Evolutionary conservation across 768 basidiomycete species (phyloP).

Genomic region (Boletus sp.): DNA sequence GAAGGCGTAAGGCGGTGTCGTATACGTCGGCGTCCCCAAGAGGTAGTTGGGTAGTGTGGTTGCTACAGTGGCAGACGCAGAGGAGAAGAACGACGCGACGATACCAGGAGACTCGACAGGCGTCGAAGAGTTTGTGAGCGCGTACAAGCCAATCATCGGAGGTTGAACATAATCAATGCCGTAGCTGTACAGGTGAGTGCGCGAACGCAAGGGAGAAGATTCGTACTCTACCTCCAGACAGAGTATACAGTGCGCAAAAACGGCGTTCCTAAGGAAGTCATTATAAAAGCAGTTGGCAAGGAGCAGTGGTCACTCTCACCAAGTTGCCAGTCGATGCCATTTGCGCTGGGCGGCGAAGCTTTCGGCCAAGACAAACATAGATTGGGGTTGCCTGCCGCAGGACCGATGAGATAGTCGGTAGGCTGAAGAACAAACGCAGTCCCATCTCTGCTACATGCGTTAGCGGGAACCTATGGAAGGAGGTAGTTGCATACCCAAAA

Average conservation of each 20-base stretch:
- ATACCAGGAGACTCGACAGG: slow-evolving; percentile 38
- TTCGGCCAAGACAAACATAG: slow-evolving; percentile 75
- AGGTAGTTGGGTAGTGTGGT: slow-evolving; percentile 73
- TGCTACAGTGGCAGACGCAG: slow-evolving; percentile 57
- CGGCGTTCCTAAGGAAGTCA: slow-evolving; percentile 43
- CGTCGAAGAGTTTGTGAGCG: slow-evolving; percentile 47
- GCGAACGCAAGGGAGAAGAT: background rate
- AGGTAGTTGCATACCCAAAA: slow-evolving; percentile 53
- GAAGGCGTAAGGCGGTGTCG: slow-evolving; percentile 63
- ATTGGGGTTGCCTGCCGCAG: slow-evolving; percentile 57
- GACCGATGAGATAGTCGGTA: slow-evolving; percentile 75
- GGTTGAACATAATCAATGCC: slow-evolving; percentile 73
- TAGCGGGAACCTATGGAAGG: background rate
- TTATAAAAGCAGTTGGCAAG: background rate
- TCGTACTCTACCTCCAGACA: slow-evolving; percentile 57
- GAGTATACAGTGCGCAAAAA: slow-evolving; percentile 78
- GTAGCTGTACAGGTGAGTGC: slow-evolving; percentile 42
- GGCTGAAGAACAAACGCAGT: slow-evolving; percentile 60
- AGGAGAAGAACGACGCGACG: slow-evolving; percentile 54
- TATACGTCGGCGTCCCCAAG: slow-evolving; percentile 59
- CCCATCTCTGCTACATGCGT: slow-evolving; percentile 19
- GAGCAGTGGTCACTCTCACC: slow-evolving; percentile 37
- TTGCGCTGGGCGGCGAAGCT: slow-evolving; percentile 59
- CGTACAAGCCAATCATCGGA: slow-evolving; percentile 75
- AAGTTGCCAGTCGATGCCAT: slow-evolving; percentile 83